Base-by-base conservation (phyloP, 108 stramenopile genomes). In the Licmophora abbreviata region DNA sequence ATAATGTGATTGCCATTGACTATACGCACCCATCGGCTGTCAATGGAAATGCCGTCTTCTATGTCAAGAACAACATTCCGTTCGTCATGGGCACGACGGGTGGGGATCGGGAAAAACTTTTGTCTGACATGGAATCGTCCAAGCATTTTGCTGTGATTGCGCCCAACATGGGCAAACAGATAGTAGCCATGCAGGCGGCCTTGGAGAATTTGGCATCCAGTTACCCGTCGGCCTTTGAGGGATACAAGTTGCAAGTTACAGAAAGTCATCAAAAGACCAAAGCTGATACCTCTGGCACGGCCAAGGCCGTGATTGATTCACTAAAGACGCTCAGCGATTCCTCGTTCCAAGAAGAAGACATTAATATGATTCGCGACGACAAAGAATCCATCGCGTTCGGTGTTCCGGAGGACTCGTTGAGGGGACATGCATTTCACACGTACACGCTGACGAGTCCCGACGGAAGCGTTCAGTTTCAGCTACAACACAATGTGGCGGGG, bases 161-260 rank as follows among this genome's bases (percentile, higher is more conserved):
- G 10, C 98, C 96, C 33, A 99, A 99, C 66, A 99, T 99, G 98
- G 95, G 87, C 22, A 99, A 99, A 66, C 95, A 97, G 66, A 97
- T 99, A 68, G 97, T 98, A 11, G 97, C 97, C n/a, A 78, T 98
- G 69, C 94, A 99, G 65, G 76, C 93, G 22, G 93, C 87, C 12
- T 57, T 99, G 53, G 94, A 93, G 61, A 73, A 81, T 46, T 76
- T 94, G 74, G 92, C 95, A 3, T 51, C 35, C 30, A 82, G 87
- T 28, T 99, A 92, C 59, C 96, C 96, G 8, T 76, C 79, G 3
- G 79, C 94, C 22, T 99, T 99, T 75, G 71, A 67, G 12, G 96
- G 92, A 28, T 99, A 99, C 77, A 85, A 74, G 41, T 68, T 99
- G 17, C 58, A 78, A 55, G 92, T 95, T 30, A 78, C 57, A 14